These are phyloP conservation scores for Tolypocladium nubicola DNA, from an alignment of 2,329 filamentous ascomycete genomes.

Conservation along the genomic window DNA sequence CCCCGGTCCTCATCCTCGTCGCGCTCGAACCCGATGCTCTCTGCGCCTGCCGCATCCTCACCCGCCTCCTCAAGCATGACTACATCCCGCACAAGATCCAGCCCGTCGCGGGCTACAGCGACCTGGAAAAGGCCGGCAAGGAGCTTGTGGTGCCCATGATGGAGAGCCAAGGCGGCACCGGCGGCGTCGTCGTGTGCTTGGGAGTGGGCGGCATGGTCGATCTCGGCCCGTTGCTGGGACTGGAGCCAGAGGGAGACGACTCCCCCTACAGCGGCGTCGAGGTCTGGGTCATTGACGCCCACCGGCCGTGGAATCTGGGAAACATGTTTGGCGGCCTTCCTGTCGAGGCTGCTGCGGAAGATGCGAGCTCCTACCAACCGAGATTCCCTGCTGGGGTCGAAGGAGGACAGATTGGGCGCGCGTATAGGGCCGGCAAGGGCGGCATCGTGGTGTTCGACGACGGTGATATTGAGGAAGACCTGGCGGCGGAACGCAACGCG, in stretches of 20 bases:
- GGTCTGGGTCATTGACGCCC: constrained; percentile 86
- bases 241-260: constrained; percentile 54
- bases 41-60: constrained; percentile 90
- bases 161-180: constrained; percentile 69
- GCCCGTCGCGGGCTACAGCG: constrained; percentile 84
- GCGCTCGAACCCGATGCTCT: constrained; percentile 92
- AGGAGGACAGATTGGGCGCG: constrained; percentile 58
- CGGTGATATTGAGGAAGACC: constrained; percentile 81
- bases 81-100: constrained; percentile 98
- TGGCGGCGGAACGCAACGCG: constrained; percentile 64
- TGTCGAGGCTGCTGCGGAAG: constrained; percentile 38
- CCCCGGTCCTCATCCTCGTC: constrained; percentile 83
- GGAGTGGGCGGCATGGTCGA: constrained; percentile 90
- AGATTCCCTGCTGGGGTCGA: constrained; percentile 56
- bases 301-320: constrained; percentile 86
- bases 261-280: constrained; percentile 72
- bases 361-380: constrained; percentile 33
- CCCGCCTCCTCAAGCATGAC: constrained; percentile 87
- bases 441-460: constrained; percentile 94
- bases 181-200: constrained; percentile 83
- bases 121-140: constrained; percentile 69
- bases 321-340: constrained; percentile 81
- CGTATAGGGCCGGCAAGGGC: constrained; percentile 69
- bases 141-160: constrained; percentile 80
- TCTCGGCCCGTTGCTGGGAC: constrained; percentile 65